Base-by-base conservation (phyloP, 352 stramenopile genomes). In the Phytopythium sindhum region DNA sequence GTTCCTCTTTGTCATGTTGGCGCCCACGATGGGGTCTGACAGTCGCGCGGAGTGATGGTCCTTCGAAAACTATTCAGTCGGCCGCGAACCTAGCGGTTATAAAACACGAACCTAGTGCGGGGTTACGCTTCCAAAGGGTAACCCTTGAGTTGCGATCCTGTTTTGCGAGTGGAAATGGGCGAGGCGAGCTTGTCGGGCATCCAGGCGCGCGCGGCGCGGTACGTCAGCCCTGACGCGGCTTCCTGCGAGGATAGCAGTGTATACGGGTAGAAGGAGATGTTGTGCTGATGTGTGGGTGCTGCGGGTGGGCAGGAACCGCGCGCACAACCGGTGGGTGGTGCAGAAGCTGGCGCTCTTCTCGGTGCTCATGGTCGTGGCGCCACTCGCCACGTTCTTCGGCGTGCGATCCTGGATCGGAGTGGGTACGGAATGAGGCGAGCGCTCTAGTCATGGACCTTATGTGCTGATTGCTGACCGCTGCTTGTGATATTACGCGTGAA, bases 311-410 rank as follows among this genome's bases (percentile, higher is more conserved):
- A 93, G 85, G 55, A 88, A 93, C 61, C 81, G 76, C 51, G 77
- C 66, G 26, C 85, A 91, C 65, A 94, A 94, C 60, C 73, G 70
- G 24, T 80, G 81, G 69, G 86, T 92, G 35, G 78, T 86, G 56
- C 76, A 75, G 54, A 95, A 95, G 68, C 69, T 95, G 47, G 70
- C 72, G 28, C 67, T 84, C 52, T 95, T 91, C 68, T 90, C 84
- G 44, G 52, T 86, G 47, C 64, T 93, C 58, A 95, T 95, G 82
- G 55, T 82, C 21, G 61, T 68, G 41, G 66, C 88, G 45, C 84
- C 86, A 0, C 50, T 95, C 45, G 67, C 60, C 57, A 88, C 86
- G 39, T 95, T 90, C 57, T 91, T 81, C 68, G 60, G 65, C 12
- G 75, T 91, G 35, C 73, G 75, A 41, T 75, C 64, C 41, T 67